These are phyloP conservation scores for Alternaria triticina DNA, from an alignment of 2,329 filamentous ascomycete genomes.

Conservation along the genomic window DNA sequence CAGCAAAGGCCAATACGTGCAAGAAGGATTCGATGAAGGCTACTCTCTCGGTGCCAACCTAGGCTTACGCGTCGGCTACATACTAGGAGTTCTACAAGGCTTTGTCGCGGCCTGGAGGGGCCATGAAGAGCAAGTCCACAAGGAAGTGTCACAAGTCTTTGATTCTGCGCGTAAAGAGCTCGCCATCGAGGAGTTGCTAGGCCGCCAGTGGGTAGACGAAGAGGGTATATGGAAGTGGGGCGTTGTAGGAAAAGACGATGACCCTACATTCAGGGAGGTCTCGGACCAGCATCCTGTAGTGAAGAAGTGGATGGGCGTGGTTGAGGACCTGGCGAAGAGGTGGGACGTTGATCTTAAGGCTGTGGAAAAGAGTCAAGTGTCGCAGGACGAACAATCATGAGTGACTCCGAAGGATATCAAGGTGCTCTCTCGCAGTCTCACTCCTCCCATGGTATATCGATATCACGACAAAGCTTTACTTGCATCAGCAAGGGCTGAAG, in stretches of 20 bases:
- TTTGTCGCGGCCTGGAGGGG: constrained; percentile 60
- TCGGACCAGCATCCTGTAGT: constrained; percentile 72
- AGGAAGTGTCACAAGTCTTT: constrained; percentile 41
- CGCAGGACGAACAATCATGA: constrained; percentile 42
- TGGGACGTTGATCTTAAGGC: constrained; percentile 51
- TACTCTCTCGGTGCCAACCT: constrained; percentile 84
- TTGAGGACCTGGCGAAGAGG: constrained; percentile 51
- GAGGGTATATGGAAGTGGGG: constrained; percentile 76
- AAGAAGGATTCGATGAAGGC: constrained; percentile 90
- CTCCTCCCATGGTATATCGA: background rate
- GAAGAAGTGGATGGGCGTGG: constrained; percentile 63
- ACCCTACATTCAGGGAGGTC: constrained; percentile 53
- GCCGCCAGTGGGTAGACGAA: constrained; percentile 67
- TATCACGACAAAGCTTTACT: background rate
- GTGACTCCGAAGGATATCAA: background rate
- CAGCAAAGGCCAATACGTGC: constrained; percentile 78
- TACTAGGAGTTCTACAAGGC: constrained; percentile 80
- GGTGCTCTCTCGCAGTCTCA: background rate
- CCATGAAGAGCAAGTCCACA: constrained; percentile 29
- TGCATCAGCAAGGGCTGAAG: background rate
- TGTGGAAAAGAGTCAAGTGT: constrained; percentile 43
- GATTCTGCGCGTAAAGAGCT: constrained; percentile 64
- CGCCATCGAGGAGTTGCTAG: constrained; percentile 68
- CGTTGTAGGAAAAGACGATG: constrained; percentile 50
- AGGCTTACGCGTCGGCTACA: constrained; percentile 73